phyloP scores from a whole-genome alignment of 2,329 filamentous ascomycete genomes.

The Microsporum ferrugineum region DNA sequence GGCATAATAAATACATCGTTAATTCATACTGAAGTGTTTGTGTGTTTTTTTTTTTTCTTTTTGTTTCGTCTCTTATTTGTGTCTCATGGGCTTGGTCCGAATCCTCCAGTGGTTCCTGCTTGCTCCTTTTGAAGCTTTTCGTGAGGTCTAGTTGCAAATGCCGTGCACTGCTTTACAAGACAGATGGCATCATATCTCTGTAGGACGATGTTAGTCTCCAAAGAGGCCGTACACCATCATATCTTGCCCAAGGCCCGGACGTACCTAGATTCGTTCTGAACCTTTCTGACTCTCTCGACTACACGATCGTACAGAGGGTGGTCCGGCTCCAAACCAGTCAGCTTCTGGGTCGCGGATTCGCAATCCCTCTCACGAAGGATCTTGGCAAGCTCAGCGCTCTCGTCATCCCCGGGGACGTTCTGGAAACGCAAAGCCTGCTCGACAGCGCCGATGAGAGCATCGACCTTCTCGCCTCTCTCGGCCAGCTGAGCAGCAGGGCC shows the following conservation, averaged over 20 bases:
- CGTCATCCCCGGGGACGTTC: conserved; percentile 81
- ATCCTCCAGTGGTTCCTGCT: neutral
- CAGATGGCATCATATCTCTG: conserved; percentile 2
- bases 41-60: neutral
- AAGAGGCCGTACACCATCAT: neutral
- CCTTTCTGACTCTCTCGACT: conserved; percentile 66
- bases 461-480: conserved; percentile 61
- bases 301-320: conserved; percentile 71
- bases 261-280: conserved; percentile 48
- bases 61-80: neutral
- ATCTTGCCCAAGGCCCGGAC: conserved; percentile 2
- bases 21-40: neutral
- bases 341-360: conserved; percentile 63
- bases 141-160: neutral
- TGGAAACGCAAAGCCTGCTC: conserved; percentile 95
- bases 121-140: neutral
- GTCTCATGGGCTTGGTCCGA: neutral
- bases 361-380: conserved; percentile 66
- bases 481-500: conserved; percentile 82
- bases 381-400: conserved; percentile 73
- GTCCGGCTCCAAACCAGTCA: conserved; percentile 65
- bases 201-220: neutral
- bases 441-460: conserved; percentile 65
- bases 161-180: neutral
- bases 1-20: conserved; percentile 4